Conservation (phyloP, 306 rosid species). For the Cicer judaicum region DNA sequence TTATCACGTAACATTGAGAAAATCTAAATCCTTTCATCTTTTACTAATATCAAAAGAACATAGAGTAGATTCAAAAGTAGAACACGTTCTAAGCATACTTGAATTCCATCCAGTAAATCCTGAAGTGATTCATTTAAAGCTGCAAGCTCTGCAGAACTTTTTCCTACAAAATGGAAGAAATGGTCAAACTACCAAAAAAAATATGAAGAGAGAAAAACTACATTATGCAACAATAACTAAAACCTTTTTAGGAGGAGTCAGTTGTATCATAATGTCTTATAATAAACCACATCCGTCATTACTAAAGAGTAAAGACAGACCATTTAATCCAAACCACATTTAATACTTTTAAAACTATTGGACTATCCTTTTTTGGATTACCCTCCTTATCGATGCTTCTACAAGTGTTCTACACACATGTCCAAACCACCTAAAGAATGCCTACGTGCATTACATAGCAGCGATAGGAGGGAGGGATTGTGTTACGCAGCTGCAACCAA, state of each 20-base stretch:
- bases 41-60: constrained; percentile 41
- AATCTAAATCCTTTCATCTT: constrained; percentile 32
- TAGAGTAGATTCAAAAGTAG: constrained; percentile 25
- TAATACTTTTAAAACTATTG: not conserved
- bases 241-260: not conserved
- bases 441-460: not conserved
- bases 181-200: constrained; percentile 26
- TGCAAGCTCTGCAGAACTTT: constrained; percentile 80
- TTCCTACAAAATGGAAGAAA: constrained; percentile 58
- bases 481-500: not conserved
- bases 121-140: constrained; percentile 91
- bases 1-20: constrained; percentile 12
- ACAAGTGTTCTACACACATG: not conserved
- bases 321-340: not conserved
- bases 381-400: not conserved
- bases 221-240: constrained; percentile 20
- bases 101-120: constrained; percentile 96
- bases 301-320: not conserved
- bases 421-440: not conserved
- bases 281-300: constrained; percentile 1
- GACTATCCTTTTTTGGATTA: not conserved
- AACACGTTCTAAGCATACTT: constrained; percentile 57
- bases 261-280: not conserved
- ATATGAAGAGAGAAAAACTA: not conserved
- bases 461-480: not conserved